phyloP scores from a whole-genome alignment of 2,329 filamentous ascomycete species.

The Hymenoscyphus linearis region DNA sequence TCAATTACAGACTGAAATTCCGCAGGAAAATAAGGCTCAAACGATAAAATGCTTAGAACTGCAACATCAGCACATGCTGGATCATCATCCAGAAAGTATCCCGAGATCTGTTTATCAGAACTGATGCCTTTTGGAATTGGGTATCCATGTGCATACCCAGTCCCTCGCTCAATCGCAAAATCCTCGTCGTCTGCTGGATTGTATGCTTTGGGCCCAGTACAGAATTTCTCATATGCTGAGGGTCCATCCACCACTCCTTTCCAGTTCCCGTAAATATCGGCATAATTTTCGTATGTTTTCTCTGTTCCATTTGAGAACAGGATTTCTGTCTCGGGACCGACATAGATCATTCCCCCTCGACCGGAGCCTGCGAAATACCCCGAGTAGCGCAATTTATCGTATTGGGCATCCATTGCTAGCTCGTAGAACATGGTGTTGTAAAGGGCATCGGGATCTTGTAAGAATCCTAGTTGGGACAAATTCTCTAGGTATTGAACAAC shows the following conservation, averaged over 20 bases:
- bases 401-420: constrained; percentile 23
- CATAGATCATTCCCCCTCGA: constrained; percentile 31
- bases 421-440: constrained; percentile 38
- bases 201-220: constrained; percentile 21
- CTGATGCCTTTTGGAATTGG: constrained; percentile 23
- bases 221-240: constrained; percentile 25
- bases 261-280: constrained; percentile 31
- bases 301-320: constrained; percentile 36
- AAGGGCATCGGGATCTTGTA: constrained; percentile 36
- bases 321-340: constrained; percentile 33
- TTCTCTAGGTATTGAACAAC: constrained; percentile 43
- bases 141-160: constrained; percentile 17
- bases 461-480: constrained; percentile 33
- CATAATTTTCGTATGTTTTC: constrained; percentile 31
- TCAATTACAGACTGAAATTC: constrained; percentile 25
- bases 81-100: constrained; percentile 24
- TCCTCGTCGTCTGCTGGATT: constrained; percentile 2
- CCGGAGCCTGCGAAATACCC: constrained; percentile 36
- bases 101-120: constrained; percentile 21
- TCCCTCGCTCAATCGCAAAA: not conserved
- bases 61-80: constrained; percentile 22
- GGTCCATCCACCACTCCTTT: constrained; percentile 21
- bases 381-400: constrained; percentile 12
- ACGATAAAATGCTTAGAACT: constrained; percentile 23
- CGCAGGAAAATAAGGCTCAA: constrained; percentile 16